Percentiles rank a stretch among this genome's conserved stretches.
Conservation (phyloP, 352 stramenopile genomes). For the Phytophthora colocasiae region DNA sequence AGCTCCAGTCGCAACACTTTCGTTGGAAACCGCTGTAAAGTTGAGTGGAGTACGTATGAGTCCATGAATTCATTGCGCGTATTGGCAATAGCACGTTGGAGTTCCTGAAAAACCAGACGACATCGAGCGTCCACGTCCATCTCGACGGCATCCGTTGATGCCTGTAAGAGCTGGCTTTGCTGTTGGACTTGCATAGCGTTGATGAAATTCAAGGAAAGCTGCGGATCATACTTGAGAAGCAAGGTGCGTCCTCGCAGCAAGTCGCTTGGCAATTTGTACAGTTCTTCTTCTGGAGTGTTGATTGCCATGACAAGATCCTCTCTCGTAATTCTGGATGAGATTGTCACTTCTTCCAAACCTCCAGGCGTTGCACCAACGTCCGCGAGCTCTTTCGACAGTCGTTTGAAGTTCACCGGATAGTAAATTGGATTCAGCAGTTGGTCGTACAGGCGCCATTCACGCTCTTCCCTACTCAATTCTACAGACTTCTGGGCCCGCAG, state of each 20-base stretch:
- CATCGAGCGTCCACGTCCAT: conserved; percentile 90
- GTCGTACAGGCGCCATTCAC: conserved; percentile 76
- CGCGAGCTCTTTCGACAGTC: conserved; percentile 35
- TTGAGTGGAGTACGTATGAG: conserved; percentile 89
- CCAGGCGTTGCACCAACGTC: conserved; percentile 7
- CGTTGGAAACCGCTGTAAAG: conserved; percentile 91
- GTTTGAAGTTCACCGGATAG: conserved; percentile 64
- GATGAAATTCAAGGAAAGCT: conserved; percentile 60
- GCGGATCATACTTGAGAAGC: conserved; percentile 71
- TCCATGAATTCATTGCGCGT: conserved; percentile 91
- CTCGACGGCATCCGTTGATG: conserved; percentile 52
- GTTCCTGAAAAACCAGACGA: conserved; percentile 87
- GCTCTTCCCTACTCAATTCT: conserved; percentile 69
- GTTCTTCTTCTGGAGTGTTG: conserved; percentile 74
- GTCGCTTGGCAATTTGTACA: conserved; percentile 71
- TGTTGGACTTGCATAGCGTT: conserved; percentile 49
- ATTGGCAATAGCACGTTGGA: conserved; percentile 89
- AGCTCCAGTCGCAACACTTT: conserved; percentile 90
- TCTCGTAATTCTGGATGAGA: conserved; percentile 52
- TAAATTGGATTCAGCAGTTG: conserved; percentile 76
- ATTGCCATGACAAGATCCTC: conserved; percentile 69
- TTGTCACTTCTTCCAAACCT: conserved; percentile 27
- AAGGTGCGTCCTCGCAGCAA: conserved; percentile 64
- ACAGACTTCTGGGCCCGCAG: conserved; percentile 56
- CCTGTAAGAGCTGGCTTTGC: conserved; percentile 33